Percentiles rank a stretch among this genome's conserved stretches.
Evolutionary conservation across 1,284 basidiomycete species (phyloP).

Genomic region (Coriolopsis trogii): DNA sequence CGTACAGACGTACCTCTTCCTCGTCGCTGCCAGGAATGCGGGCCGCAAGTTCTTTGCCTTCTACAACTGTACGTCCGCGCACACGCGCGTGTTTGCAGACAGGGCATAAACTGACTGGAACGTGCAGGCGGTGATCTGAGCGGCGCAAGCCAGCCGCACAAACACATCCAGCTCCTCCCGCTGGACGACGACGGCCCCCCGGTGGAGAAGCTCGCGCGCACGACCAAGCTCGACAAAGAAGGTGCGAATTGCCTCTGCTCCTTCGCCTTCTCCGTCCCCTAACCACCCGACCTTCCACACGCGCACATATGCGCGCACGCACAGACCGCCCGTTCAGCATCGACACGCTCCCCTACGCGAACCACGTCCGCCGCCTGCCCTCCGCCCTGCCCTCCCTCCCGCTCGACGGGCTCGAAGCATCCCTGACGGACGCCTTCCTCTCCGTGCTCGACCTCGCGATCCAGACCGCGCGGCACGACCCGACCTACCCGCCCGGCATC

Average conservation of each 20-base stretch:
- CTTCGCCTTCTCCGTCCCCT: slow-evolving; percentile 32
- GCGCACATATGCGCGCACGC: neutral
- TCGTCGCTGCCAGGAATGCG: slow-evolving; percentile 67
- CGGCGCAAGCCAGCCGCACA: slow-evolving; percentile 87
- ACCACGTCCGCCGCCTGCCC: slow-evolving; percentile 74
- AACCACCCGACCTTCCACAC: slow-evolving; percentile 36
- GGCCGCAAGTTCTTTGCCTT: slow-evolving; percentile 73
- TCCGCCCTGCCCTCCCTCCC: slow-evolving; percentile 47
- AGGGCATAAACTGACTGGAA: too few relatives aligned
- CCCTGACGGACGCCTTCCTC: slow-evolving; percentile 69
- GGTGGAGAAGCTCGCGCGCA: slow-evolving; percentile 67
- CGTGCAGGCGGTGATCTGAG: slow-evolving; percentile 77
- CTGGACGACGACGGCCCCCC: slow-evolving; percentile 68
- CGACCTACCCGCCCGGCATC: slow-evolving; percentile 58
- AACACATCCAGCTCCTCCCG: slow-evolving; percentile 85
- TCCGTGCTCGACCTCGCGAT: slow-evolving; percentile 78
- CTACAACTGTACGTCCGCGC: slow-evolving; percentile 78
- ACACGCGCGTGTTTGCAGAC: too few relatives aligned
- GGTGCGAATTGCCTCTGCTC: slow-evolving; percentile 43
- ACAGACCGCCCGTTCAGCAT: slow-evolving; percentile 77
- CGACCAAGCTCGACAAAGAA: slow-evolving; percentile 58
- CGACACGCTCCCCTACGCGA: slow-evolving; percentile 72
- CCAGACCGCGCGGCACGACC: slow-evolving; percentile 71
- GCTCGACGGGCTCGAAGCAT: slow-evolving; percentile 52
- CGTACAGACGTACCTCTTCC: slow-evolving; percentile 68